Percentiles rank a stretch among this genome's conserved stretches.
These are phyloP conservation scores for Neocatenulostroma microsporum DNA, from an alignment of 2,329 filamentous ascomycete genomes.

Conservation along the genomic window DNA sequence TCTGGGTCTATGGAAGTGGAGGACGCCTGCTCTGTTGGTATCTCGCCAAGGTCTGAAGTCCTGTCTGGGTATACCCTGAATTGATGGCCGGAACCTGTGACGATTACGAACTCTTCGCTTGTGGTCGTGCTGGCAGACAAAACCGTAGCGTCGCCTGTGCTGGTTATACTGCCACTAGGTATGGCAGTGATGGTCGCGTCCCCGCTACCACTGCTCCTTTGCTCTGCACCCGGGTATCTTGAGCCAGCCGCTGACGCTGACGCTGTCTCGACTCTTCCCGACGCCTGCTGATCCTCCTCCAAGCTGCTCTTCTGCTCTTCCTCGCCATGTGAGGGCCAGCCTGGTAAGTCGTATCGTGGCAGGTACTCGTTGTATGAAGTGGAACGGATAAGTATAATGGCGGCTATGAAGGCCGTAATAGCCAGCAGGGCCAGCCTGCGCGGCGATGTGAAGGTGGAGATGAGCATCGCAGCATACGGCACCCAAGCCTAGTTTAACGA, in stretches of 20 bases:
- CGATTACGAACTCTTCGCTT: neutral
- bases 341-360: slow-evolving; percentile 15
- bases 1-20: neutral
- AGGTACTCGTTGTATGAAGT: slow-evolving; percentile 17
- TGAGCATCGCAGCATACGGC: slow-evolving; percentile 20
- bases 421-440: slow-evolving; percentile 32
- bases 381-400: slow-evolving; percentile 19
- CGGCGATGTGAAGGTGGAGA: slow-evolving; percentile 25
- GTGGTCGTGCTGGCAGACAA: too few species aligned
- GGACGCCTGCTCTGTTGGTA: neutral
- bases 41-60: too few species aligned
- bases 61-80: neutral
- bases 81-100: neutral
- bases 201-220: too few species aligned
- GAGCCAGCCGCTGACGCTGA: slow-evolving; percentile 3
- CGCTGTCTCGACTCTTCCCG: slow-evolving; percentile 4
- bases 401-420: slow-evolving; percentile 27
- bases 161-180: too few species aligned
- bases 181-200: too few species aligned
- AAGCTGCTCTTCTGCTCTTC: slow-evolving; percentile 7
- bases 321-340: slow-evolving; percentile 2
- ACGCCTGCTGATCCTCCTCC: slow-evolving; percentile 8
- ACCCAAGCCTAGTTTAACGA: too few species aligned
- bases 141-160: too few species aligned
- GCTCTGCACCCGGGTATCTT: too few species aligned